A percentile compares a stretch with the other conserved stretches of the same genome.
phyloP scores from a whole-genome alignment of 202 grass and related monocot species.

The Digitaria exilis region DNA sequence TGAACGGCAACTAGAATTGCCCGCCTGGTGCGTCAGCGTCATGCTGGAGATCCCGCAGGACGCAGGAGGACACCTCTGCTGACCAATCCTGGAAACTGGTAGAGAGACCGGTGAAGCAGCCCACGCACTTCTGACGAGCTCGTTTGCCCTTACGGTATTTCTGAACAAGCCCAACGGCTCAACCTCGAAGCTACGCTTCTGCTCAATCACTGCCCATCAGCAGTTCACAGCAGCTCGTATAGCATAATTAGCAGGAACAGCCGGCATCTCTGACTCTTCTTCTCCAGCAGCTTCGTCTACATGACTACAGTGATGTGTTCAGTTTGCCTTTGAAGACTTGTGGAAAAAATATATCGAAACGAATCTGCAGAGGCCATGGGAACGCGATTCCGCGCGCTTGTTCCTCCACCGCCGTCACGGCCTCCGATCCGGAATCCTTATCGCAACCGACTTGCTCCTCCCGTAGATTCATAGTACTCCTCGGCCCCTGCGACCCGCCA shows the following conservation, averaged over 20 bases:
- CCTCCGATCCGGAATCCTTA: slow-evolving; percentile 13
- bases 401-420: background rate
- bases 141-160: background rate
- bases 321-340: background rate
- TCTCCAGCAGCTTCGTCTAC: background rate
- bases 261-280: background rate
- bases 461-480: slow-evolving; percentile 33
- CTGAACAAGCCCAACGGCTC: background rate
- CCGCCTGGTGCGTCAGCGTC: slow-evolving; percentile 40
- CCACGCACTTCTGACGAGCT: background rate
- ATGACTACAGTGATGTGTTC: background rate
- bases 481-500: slow-evolving; percentile 44
- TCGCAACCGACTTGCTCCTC: slow-evolving; percentile 11
- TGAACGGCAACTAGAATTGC: background rate
- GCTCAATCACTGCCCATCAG: background rate
- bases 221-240: background rate
- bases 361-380: background rate
- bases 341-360: background rate
- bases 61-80: background rate
- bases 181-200: background rate
- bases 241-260: background rate
- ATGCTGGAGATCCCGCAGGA: slow-evolving; percentile 25
- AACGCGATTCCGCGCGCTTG: background rate
- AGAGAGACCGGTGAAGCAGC: background rate
- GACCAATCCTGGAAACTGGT: slow-evolving; percentile 5